Base-by-base conservation (phyloP, 169 alveolate species). In the Plasmodium chabaudi region DNA sequence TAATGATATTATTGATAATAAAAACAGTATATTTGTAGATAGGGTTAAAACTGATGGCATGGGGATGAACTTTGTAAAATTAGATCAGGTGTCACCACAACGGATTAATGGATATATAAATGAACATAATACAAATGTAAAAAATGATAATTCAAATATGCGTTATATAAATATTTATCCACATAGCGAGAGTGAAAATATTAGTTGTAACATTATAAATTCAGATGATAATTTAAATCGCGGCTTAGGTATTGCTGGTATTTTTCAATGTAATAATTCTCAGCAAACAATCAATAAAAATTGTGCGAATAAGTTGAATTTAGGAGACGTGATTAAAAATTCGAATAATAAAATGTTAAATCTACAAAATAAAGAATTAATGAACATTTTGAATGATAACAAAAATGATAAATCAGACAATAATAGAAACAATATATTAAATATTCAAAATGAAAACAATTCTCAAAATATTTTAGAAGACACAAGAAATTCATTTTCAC, bases 321-420 rank as follows among this genome's bases (percentile, higher is more conserved):
- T 27, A 55, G 53, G 77, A 2, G 9, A 77, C 3, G 23, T 77
- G 42, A 77, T 77, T 63, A 77, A 77, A 21, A 47, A 34, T 6
- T 77, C 88, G 34, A 77, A 77, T 57, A 75, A 77, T 9, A 77
- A 77, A 7, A 25, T 77, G 44, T 47, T 77, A 49, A 77, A 47
- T 63, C 15, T 77, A 44, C 88, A 77, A 77, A 77, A 77, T 12
- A 64, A 77, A 51, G 60, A 77, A 15, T 51, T 77, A 69, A 49
- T 77, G 34, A 67, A 77, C 25, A 77, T 77, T 51, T 63, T 77
- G 65, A 63, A 77, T 17, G 77, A 61, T 51, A 64, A 64, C n/a
- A 69, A 42, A 9, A 23, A 77, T 2, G 60, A 13, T 7, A 68
- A 47, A 57, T 6, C 70, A 49, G 44, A 15, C n/a, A 59, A 17